phyloP scores from a whole-genome alignment of 192 early-diverging fungal species.

The Cetraspora pellucida region DNA sequence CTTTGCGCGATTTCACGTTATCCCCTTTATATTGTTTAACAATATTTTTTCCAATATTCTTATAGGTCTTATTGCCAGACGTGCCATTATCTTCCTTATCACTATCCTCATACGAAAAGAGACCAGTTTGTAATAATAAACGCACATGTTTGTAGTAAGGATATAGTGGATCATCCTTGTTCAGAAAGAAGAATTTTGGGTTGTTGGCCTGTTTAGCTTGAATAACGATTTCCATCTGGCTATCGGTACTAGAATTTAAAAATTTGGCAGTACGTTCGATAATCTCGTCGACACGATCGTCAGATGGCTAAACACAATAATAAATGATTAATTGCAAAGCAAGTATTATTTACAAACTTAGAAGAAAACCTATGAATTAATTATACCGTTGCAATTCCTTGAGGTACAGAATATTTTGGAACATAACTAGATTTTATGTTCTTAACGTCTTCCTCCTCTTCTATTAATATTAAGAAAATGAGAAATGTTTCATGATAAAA shows the following conservation, averaged over 20 bases:
- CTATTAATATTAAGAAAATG: slow-evolving; percentile 34
- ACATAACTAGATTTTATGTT: slow-evolving; percentile 32
- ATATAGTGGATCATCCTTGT: slow-evolving; percentile 56
- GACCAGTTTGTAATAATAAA: slow-evolving; percentile 61
- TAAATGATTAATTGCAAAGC: not conserved
- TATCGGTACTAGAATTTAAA: slow-evolving; percentile 53
- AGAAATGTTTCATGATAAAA: not conserved
- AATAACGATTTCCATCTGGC: slow-evolving; percentile 71
- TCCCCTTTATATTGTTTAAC: not conserved
- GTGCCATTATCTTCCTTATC: slow-evolving; percentile 34
- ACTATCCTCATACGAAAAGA: slow-evolving; percentile 55
- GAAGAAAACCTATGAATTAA: not conserved
- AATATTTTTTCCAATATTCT: not conserved
- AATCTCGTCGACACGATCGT: slow-evolving; percentile 61
- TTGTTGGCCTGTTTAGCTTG: slow-evolving; percentile 77
- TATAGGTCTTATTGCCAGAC: slow-evolving; percentile 20
- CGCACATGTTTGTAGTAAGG: slow-evolving; percentile 72
- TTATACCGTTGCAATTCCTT: slow-evolving; percentile 49
- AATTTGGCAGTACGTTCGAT: slow-evolving; percentile 75
- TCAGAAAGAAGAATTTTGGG: slow-evolving; percentile 71
- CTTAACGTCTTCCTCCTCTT: slow-evolving; percentile 20
- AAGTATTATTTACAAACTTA: not conserved
- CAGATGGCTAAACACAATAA: slow-evolving; percentile 48
- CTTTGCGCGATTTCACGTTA: not conserved
- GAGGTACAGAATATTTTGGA: slow-evolving; percentile 55